Evolutionary conservation across 106 monocot genomes (phyloP).

Genomic region (Vanilla planifolia): DNA sequence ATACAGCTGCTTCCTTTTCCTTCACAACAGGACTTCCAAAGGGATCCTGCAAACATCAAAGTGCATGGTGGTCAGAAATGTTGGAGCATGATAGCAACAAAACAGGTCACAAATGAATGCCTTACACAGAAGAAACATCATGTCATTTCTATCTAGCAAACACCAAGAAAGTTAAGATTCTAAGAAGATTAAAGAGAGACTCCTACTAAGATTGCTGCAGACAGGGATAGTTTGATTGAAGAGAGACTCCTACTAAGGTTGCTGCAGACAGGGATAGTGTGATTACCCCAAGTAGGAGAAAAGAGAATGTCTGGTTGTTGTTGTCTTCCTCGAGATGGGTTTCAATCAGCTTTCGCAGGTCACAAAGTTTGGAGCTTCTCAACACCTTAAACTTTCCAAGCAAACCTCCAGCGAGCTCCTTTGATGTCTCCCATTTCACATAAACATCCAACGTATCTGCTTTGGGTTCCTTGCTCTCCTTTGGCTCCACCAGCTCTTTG

Average conservation of each 20-base stretch:
- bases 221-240: not conserved
- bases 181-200: not conserved
- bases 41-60: constrained; percentile 50
- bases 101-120: too few relatives aligned
- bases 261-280: not conserved
- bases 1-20: constrained; percentile 48
- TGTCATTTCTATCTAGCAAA: not conserved
- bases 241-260: not conserved
- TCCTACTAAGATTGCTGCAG: not conserved
- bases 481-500: constrained; percentile 18
- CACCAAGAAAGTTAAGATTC: not conserved
- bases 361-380: constrained; percentile 42
- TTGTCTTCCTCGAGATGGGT: constrained; percentile 39
- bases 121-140: too few relatives aligned
- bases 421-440: constrained; percentile 84
- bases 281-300: constrained; percentile 66
- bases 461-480: constrained; percentile 37
- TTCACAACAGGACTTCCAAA: constrained; percentile 53
- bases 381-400: constrained; percentile 46
- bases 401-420: constrained; percentile 45
- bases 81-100: too few relatives aligned
- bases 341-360: constrained; percentile 63
- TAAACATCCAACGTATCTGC: constrained; percentile 51
- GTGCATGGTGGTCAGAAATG: not conserved
- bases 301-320: constrained; percentile 54